Evolutionary conservation across 257 asterid species (phyloP).

Genomic region (Sherardia arvensis): DNA sequence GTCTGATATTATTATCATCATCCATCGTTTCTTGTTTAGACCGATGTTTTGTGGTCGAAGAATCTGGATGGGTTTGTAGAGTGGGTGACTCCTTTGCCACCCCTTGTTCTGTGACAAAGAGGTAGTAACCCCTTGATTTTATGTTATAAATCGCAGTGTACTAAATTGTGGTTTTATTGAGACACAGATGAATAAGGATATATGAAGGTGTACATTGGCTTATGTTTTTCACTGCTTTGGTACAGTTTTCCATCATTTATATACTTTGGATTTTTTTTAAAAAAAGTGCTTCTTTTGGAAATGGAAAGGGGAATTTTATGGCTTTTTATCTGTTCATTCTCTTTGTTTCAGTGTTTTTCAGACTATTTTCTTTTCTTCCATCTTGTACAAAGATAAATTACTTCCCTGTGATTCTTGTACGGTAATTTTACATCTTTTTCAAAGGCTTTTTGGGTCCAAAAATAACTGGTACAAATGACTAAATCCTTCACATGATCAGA

Average conservation of each 20-base stretch:
- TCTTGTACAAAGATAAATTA: too few species aligned
- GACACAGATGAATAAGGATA: neutral
- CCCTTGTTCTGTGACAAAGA: slow-evolving; percentile 27
- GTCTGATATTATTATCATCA: slow-evolving; percentile 14
- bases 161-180: slow-evolving; percentile 24
- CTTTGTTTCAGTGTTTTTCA: too few species aligned
- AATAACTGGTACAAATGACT: too few species aligned
- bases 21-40: slow-evolving; percentile 27
- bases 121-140: slow-evolving; percentile 22
- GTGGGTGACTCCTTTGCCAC: slow-evolving; percentile 20
- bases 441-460: too few species aligned
- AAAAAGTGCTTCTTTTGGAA: too few species aligned
- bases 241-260: neutral
- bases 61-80: slow-evolving; percentile 36
- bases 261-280: too few species aligned
- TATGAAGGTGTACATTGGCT: neutral
- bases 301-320: too few species aligned
- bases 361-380: too few species aligned
- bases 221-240: neutral
- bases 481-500: too few species aligned
- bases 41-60: slow-evolving; percentile 48
- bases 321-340: too few species aligned
- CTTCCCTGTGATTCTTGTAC: too few species aligned
- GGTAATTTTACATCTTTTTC: too few species aligned
- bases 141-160: slow-evolving; percentile 27